A percentile compares a stretch with the other conserved stretches of the same genome.
These are phyloP conservation scores for Calocera viscosa DNA, from an alignment of 768 basidiomycete species.

Conservation along the genomic window DNA sequence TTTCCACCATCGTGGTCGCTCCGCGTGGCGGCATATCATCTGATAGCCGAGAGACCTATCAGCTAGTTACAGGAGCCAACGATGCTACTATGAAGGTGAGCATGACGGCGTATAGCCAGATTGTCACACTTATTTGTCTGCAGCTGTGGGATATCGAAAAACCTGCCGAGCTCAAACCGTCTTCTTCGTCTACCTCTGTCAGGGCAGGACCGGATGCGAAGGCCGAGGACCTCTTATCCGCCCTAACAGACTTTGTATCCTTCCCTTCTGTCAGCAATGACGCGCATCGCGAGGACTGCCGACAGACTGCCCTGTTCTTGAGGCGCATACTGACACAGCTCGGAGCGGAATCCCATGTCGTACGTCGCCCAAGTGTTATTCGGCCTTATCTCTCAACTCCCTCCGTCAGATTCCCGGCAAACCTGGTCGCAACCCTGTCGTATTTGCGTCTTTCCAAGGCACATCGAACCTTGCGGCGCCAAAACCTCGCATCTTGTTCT, in stretches of 20 bases:
- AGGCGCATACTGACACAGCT: slow-evolving; percentile 78
- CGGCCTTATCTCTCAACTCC: background rate
- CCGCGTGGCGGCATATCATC: slow-evolving; percentile 16
- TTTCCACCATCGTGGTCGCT: slow-evolving; percentile 52
- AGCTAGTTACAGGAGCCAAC: slow-evolving; percentile 67
- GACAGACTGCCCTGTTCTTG: slow-evolving; percentile 87
- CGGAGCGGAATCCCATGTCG: slow-evolving; percentile 69
- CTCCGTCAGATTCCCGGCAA: slow-evolving; percentile 53
- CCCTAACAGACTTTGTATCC: slow-evolving; percentile 72
- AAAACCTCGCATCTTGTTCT: slow-evolving; percentile 74
- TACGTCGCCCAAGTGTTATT: slow-evolving; percentile 27
- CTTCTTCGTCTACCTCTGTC: slow-evolving; percentile 5
- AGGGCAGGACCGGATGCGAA: slow-evolving; percentile 18
- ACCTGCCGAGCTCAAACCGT: slow-evolving; percentile 10
- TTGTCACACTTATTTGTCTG: background rate
- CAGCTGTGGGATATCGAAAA: slow-evolving; percentile 34
- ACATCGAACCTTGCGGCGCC: slow-evolving; percentile 32
- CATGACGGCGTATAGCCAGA: background rate
- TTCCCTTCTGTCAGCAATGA: slow-evolving; percentile 75
- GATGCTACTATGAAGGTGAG: slow-evolving; percentile 73
- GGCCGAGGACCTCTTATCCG: slow-evolving; percentile 58
- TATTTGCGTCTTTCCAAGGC: slow-evolving; percentile 76
- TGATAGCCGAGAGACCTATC: slow-evolving; percentile 26
- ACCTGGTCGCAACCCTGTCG: slow-evolving; percentile 71
- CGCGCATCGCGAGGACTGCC: slow-evolving; percentile 67